phyloP scores from a whole-genome alignment of 345 rosid species.

The Eucalyptus globulus region DNA sequence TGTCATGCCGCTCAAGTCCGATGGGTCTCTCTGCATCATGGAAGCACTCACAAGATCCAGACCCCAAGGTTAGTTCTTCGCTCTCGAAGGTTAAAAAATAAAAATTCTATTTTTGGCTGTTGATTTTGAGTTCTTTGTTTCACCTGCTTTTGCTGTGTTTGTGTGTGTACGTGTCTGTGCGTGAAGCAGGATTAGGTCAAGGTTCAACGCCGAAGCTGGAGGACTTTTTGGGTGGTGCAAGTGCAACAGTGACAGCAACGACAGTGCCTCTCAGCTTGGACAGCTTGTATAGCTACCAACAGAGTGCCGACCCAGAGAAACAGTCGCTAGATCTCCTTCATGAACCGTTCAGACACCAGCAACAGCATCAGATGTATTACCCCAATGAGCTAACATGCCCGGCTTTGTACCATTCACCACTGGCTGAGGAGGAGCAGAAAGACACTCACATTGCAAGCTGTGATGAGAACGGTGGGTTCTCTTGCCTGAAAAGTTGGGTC shows the following conservation, averaged over 20 bases:
- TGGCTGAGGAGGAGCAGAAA: neutral
- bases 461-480: neutral
- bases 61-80: slow-evolving; percentile 28
- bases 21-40: slow-evolving; percentile 70
- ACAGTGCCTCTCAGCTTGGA: slow-evolving; percentile 8
- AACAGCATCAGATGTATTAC: neutral
- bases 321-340: neutral
- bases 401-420: neutral
- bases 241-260: neutral
- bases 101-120: neutral
- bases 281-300: slow-evolving; percentile 1
- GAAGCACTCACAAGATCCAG: slow-evolving; percentile 55
- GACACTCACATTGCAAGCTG: neutral
- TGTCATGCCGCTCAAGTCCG: slow-evolving; percentile 76
- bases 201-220: slow-evolving; percentile 59
- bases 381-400: neutral
- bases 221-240: slow-evolving; percentile 59
- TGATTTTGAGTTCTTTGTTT: neutral
- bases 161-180: neutral
- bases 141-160: neutral
- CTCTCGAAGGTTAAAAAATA: neutral
- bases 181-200: slow-evolving; percentile 21
- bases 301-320: neutral
- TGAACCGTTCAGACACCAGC: neutral
- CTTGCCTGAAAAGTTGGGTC: neutral